Evolutionary conservation across 2,329 filamentous ascomycete genomes (phyloP).

Genomic region (Xenoacremonium recifei): DNA sequence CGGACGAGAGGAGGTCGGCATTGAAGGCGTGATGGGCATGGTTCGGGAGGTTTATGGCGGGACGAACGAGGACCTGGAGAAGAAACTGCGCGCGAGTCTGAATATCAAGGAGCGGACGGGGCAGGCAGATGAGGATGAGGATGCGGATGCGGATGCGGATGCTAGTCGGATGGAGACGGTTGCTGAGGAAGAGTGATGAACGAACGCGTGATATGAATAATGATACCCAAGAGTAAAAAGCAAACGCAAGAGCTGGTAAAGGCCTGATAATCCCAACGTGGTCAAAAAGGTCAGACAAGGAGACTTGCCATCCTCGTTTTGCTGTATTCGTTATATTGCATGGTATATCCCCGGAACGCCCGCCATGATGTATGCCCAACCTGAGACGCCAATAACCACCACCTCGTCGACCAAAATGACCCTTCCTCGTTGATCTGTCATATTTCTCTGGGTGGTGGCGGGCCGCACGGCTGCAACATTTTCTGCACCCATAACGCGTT

Average conservation of each 20-base stretch:
- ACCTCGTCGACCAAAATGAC: neutral
- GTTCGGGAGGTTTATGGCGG: conserved; percentile 61
- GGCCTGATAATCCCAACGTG: too few relatives aligned
- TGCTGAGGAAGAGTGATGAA: conserved; percentile 1
- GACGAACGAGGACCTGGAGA: conserved; percentile 53
- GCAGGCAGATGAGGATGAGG: conserved; percentile 23
- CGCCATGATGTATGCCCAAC: too few relatives aligned
- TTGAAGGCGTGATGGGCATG: conserved; percentile 71
- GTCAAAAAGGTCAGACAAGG: too few relatives aligned
- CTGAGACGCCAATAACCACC: too few relatives aligned
- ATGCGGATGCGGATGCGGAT: conserved; percentile 10
- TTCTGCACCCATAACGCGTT: conserved; percentile 51
- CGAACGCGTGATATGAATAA: conserved; percentile 7
- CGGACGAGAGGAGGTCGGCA: conserved; percentile 80
- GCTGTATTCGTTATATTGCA: too few relatives aligned
- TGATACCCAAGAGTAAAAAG: conserved; percentile 24
- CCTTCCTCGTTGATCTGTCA: conserved; percentile 24
- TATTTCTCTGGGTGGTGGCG: conserved; percentile 56
- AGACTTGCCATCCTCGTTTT: too few relatives aligned
- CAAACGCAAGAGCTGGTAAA: too few relatives aligned
- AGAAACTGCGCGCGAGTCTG: conserved; percentile 60
- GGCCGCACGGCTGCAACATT: conserved; percentile 64
- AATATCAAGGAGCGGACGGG: conserved; percentile 41
- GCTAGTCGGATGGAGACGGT: conserved; percentile 11
- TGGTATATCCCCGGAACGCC: too few relatives aligned